Conservation (phyloP, 129 eudicot species). For the Saussurea involucrata region DNA sequence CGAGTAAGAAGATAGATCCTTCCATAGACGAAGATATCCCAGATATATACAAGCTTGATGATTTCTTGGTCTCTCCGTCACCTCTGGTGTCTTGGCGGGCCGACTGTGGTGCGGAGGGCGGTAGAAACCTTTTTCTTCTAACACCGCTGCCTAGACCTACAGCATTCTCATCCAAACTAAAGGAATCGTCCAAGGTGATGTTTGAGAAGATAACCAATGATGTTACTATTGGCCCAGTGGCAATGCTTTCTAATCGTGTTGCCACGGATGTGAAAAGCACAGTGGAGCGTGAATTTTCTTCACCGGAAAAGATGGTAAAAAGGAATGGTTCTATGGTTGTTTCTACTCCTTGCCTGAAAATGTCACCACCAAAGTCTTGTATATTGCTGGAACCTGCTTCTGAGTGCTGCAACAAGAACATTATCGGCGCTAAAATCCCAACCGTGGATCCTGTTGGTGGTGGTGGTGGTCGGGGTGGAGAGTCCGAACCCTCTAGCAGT, state of each 20-base stretch:
- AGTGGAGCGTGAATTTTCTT: constrained; percentile 16
- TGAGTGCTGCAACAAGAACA: constrained; percentile 33
- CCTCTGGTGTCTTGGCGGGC: constrained; percentile 97
- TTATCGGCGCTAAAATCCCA: constrained; percentile 22
- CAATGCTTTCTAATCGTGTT: constrained; percentile 20
- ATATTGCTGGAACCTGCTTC: constrained; percentile 66
- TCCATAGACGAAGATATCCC: constrained; percentile 42
- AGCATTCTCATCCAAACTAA: constrained; percentile 42
- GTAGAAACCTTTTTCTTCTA: constrained; percentile 76
- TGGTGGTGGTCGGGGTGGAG: constrained; percentile 32
- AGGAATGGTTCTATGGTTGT: constrained; percentile 34
- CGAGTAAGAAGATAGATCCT: constrained; percentile 25
- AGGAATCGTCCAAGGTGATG: constrained; percentile 35
- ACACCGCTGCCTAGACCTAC: constrained; percentile 72
- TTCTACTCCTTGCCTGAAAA: constrained; percentile 71
- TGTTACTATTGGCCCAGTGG: constrained; percentile 7
- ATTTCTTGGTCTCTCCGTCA: constrained; percentile 82
- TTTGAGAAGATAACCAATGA: constrained; percentile 13
- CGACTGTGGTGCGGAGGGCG: constrained; percentile 48
- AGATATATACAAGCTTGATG: constrained; percentile 34
- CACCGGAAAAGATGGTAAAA: constrained; percentile 37
- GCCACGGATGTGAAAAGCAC: constrained; percentile 17
- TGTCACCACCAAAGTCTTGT: constrained; percentile 84
- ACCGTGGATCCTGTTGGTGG: constrained; percentile 40
- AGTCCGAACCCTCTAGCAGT: constrained; percentile 50